A percentile compares a stretch with the other conserved stretches of the same genome.
These are phyloP conservation scores for Pyrus pyrifolia DNA, from an alignment of 306 rosid species.

Conservation along the genomic window DNA sequence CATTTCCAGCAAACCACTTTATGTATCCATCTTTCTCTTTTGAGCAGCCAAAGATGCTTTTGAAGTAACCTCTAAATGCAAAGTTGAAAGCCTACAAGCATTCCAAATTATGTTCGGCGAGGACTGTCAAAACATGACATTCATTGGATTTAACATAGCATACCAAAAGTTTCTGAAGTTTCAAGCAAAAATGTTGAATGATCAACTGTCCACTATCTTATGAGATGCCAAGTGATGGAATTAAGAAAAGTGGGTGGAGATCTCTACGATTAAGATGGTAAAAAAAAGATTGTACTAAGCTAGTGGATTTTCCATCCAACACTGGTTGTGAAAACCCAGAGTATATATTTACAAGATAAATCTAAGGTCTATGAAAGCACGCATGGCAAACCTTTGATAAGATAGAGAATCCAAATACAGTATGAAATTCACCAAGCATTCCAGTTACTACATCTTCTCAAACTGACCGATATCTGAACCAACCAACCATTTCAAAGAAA, in stretches of 20 bases:
- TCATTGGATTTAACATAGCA: background rate
- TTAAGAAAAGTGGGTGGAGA: background rate
- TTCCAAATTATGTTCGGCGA: conserved; percentile 62
- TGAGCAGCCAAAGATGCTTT: conserved; percentile 69
- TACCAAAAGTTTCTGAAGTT: background rate
- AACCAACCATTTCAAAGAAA: background rate
- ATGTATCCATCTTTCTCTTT: conserved; percentile 86
- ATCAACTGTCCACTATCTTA: background rate
- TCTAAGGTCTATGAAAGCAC: too few species aligned
- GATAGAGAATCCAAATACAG: background rate
- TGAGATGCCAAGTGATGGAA: background rate
- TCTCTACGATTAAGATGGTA: background rate
- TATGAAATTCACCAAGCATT: background rate
- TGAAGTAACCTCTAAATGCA: conserved; percentile 99
- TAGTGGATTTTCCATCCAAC: background rate
- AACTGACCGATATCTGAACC: background rate
- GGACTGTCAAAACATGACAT: conserved; percentile 12
- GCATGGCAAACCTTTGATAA: too few species aligned
- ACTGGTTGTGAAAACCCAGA: too few species aligned
- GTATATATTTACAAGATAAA: too few species aligned
- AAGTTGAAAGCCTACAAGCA: conserved; percentile 97
- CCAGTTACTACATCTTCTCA: background rate
- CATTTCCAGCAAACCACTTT: conserved; percentile 92
- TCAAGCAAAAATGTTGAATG: background rate
- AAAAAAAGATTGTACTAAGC: background rate